phyloP scores from a whole-genome alignment of 192 early-diverging fungal genomes.

The Entrophospora sp. region DNA sequence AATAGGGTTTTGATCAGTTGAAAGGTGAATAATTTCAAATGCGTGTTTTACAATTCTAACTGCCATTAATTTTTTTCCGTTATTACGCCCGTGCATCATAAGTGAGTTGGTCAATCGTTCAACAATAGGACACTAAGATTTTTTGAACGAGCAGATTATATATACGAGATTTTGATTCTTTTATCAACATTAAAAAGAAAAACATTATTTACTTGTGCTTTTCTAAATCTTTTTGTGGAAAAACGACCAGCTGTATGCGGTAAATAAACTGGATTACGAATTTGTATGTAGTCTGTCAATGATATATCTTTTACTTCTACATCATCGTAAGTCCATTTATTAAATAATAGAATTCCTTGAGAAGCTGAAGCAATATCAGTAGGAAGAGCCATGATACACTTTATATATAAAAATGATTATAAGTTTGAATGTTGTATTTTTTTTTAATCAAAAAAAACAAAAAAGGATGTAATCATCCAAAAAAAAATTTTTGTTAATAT shows the following conservation, averaged over 20 bases:
- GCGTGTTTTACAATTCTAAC: constrained; percentile 98
- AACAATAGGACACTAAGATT: constrained; percentile 81
- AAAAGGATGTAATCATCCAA: no score
- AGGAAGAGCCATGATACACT: constrained; percentile 45
- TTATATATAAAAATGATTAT: no score
- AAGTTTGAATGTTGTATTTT: no score
- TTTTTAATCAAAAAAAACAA: no score
- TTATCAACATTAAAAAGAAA: no score
- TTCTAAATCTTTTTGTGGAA: constrained; percentile 93
- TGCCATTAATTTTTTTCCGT: constrained; percentile 99
- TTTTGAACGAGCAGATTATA: no score
- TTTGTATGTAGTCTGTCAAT: constrained; percentile 84
- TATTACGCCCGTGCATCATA: constrained; percentile 99
- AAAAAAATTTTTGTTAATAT: no score
- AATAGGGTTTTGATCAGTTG: constrained; percentile 97
- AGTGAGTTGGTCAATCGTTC: constrained; percentile 98
- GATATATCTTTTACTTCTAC: constrained; percentile 86
- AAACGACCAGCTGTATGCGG: constrained; percentile 99
- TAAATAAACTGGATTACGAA: constrained; percentile 87
- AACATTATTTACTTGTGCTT: constrained; percentile 67
- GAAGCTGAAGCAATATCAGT: constrained; percentile 47
- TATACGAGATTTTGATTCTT: no score
- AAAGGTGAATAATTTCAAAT: constrained; percentile 97
- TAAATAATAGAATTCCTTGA: constrained; percentile 60
- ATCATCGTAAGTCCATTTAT: constrained; percentile 86